Conservation (phyloP, 2,329 filamentous ascomycete species). For the Monilinia vaccinii-corymbosi region DNA sequence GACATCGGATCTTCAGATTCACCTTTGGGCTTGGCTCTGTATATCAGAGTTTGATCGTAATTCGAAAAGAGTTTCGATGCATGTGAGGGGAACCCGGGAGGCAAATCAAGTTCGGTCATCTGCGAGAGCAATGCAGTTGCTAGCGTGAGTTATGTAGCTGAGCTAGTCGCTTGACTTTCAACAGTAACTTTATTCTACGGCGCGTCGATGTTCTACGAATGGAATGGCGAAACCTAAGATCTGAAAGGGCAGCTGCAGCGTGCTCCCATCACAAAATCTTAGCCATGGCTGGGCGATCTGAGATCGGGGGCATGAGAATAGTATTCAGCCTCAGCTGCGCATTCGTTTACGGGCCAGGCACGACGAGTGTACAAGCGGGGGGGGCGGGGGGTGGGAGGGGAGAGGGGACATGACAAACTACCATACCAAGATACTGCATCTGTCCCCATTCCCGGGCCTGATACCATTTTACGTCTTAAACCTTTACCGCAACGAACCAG, state of each 20-base stretch:
- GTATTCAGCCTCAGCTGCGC: neutral
- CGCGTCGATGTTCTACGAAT: neutral
- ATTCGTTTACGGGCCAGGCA: neutral
- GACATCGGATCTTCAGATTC: neutral
- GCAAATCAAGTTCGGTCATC: neutral
- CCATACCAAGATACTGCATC: neutral
- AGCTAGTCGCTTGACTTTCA: neutral
- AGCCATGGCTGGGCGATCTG: neutral
- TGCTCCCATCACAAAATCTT: neutral
- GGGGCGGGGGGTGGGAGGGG: too few species aligned
- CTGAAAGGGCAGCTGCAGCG: neutral
- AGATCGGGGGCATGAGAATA: neutral
- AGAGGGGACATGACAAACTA: neutral
- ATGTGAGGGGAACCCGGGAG: neutral
- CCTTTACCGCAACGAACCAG: neutral
- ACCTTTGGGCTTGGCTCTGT: neutral
- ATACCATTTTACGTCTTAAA: neutral
- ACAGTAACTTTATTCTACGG: neutral
- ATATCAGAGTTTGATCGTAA: neutral
- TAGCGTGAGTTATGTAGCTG: neutral
- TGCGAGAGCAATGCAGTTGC: neutral
- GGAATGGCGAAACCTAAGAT: neutral
- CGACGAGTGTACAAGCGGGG: neutral
- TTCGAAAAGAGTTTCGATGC: neutral
- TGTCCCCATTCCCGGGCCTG: neutral